phyloP scores from a whole-genome alignment of 1,284 basidiomycete species.

The Cerrena zonata region DNA sequence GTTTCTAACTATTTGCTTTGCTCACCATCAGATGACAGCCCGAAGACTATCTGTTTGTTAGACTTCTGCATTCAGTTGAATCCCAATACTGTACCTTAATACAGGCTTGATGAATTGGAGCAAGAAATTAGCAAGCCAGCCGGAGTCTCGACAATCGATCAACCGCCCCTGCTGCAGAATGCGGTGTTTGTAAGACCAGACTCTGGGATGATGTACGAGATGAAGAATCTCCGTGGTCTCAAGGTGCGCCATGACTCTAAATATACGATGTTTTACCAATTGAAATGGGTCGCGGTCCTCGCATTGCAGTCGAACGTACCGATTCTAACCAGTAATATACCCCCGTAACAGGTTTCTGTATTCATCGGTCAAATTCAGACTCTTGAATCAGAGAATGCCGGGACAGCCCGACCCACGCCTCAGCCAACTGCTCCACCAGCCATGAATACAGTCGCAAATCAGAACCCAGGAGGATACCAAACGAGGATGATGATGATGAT shows the following conservation, averaged over 20 bases:
- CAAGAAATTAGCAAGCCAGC: constrained; percentile 67
- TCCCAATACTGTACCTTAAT: constrained; percentile 43
- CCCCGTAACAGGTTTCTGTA: constrained; percentile 72
- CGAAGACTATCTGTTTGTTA: constrained; percentile 58
- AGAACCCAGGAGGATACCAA: constrained; percentile 8
- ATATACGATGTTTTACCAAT: too few relatives aligned
- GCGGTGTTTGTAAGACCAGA: constrained; percentile 69
- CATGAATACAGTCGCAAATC: constrained; percentile 15
- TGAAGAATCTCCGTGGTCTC: constrained; percentile 63
- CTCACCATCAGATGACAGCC: constrained; percentile 37
- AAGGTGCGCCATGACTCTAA: constrained; percentile 35
- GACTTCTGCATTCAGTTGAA: constrained; percentile 57
- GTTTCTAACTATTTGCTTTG: background rate
- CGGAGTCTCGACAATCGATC: constrained; percentile 52
- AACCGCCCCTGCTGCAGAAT: constrained; percentile 53
- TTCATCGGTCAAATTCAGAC: constrained; percentile 77
- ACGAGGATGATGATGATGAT: constrained; percentile 13
- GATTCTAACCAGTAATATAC: background rate
- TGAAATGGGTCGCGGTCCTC: constrained; percentile 50
- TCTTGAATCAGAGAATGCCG: constrained; percentile 45
- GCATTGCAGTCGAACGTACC: constrained; percentile 66
- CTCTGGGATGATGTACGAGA: constrained; percentile 69
- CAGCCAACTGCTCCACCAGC: constrained; percentile 19
- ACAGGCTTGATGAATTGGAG: constrained; percentile 62
- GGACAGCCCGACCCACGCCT: constrained; percentile 18